Evolutionary conservation across 164 flowering plant species (phyloP).

Genomic region (Vitis rupestris): DNA sequence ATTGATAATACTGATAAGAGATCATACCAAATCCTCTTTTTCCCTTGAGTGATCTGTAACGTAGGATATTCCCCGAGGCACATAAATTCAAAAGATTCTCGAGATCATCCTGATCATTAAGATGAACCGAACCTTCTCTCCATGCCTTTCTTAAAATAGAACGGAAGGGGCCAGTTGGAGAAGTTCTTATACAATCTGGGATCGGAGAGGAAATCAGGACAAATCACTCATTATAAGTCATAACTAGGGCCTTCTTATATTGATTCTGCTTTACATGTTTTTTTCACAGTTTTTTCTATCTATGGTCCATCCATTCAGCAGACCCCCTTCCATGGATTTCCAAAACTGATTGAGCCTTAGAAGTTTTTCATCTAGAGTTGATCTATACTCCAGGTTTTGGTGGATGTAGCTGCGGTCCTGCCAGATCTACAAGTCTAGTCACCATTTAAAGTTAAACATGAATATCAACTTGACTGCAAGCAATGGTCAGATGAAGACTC

Average conservation of each 20-base stretch:
- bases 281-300: not conserved
- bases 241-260: not conserved
- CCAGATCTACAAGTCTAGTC: not conserved
- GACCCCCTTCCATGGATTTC: too few species aligned
- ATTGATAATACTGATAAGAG: too few species aligned
- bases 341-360: too few species aligned
- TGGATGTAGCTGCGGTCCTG: not conserved
- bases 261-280: not conserved
- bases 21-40: not conserved
- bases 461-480: slow-evolving; percentile 20
- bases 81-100: not conserved
- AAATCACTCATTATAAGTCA: not conserved
- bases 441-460: not conserved
- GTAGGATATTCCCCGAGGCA: not conserved
- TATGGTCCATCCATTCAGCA: not conserved
- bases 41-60: not conserved
- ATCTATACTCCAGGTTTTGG: not conserved
- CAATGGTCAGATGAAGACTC: slow-evolving; percentile 24
- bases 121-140: not conserved
- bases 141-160: too few species aligned
- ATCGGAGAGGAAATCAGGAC: not conserved
- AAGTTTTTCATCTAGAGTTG: too few species aligned
- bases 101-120: not conserved
- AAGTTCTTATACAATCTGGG: not conserved
- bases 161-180: too few species aligned